Conservation (phyloP, 1,284 basidiomycete genomes). For the Tilletia caries region DNA sequence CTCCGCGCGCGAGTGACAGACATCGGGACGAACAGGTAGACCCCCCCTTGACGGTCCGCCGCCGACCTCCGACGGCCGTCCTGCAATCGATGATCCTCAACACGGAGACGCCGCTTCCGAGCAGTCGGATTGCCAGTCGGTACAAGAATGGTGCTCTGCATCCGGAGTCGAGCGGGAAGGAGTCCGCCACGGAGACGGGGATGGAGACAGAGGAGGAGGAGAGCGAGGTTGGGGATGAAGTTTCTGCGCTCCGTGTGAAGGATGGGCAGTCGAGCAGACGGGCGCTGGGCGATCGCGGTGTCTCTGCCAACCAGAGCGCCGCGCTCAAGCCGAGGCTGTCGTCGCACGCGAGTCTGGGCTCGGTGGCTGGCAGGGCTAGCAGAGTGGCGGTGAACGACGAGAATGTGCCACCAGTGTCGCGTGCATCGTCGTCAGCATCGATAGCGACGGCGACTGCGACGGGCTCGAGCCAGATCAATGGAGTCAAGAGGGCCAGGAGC, state of each 20-base stretch:
- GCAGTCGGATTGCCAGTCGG: constrained; percentile 9
- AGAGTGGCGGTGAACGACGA: neutral
- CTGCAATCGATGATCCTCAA: constrained; percentile 3
- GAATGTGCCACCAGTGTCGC: neutral
- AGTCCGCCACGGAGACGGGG: neutral
- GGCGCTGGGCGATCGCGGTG: neutral
- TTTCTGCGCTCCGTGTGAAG: neutral
- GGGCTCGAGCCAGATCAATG: neutral
- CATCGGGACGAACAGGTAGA: neutral
- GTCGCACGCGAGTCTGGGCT: neutral
- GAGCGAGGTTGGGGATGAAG: neutral
- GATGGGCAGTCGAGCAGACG: neutral
- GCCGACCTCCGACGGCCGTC: neutral
- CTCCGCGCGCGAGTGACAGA: neutral
- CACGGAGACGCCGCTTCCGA: constrained; percentile 2
- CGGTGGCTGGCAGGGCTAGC: neutral
- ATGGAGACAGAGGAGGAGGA: neutral
- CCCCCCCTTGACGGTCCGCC: neutral
- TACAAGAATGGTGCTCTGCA: too few species aligned
- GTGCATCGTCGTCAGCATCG: neutral
- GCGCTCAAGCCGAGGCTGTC: neutral
- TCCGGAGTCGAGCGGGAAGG: neutral
- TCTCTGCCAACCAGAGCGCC: too few species aligned
- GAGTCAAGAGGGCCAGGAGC: neutral
- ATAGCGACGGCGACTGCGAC: too few species aligned